Percentiles rank a stretch among this genome's conserved stretches.
These are phyloP conservation scores for Pinus taeda DNA, from an alignment of 75 land plant genomes.

Conservation along the genomic window DNA sequence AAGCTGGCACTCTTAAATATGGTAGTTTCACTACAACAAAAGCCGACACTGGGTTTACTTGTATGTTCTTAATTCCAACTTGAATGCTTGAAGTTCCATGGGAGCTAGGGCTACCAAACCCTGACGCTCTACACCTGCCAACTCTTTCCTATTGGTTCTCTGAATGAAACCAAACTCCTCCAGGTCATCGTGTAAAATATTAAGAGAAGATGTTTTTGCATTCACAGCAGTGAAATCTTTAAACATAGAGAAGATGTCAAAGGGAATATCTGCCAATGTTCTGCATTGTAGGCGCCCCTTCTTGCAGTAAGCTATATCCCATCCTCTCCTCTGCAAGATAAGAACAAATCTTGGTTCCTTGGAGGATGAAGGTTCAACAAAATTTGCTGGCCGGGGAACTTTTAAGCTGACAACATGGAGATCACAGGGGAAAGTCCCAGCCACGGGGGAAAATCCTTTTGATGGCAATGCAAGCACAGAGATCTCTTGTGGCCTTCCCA, in stretches of 20 bases:
- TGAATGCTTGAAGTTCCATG: conserved; percentile 96
- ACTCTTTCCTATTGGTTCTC: conserved; percentile 30
- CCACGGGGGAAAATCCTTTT: conserved; percentile 50
- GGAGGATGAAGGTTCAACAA: conserved; percentile 14
- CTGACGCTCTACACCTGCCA: conserved; percentile 40
- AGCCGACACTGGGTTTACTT: background rate
- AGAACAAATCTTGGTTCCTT: conserved; percentile 51
- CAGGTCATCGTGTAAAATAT: conserved; percentile 70
- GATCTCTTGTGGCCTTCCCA: conserved; percentile 45
- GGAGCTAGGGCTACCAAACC: conserved; percentile 64
- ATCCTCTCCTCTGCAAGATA: conserved; percentile 73
- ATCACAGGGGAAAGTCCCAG: conserved; percentile 82
- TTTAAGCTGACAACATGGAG: conserved; percentile 85
- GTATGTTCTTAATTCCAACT: conserved; percentile 50
- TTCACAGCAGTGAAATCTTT: conserved; percentile 48
- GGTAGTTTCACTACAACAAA: too few relatives aligned
- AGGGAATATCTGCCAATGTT: conserved; percentile 36
- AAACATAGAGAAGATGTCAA: conserved; percentile 61
- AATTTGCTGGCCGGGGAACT: conserved; percentile 53
- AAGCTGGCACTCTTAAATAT: too few relatives aligned
- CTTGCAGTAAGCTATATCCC: conserved; percentile 70
- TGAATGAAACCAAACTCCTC: conserved; percentile 48
- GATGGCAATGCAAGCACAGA: conserved; percentile 21
- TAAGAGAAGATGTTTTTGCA: conserved; percentile 64
- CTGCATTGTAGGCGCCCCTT: conserved; percentile 48